Evolutionary conservation across 2,329 filamentous ascomycete genomes (phyloP).

Genomic region (Pseudocercospora fuligena): DNA sequence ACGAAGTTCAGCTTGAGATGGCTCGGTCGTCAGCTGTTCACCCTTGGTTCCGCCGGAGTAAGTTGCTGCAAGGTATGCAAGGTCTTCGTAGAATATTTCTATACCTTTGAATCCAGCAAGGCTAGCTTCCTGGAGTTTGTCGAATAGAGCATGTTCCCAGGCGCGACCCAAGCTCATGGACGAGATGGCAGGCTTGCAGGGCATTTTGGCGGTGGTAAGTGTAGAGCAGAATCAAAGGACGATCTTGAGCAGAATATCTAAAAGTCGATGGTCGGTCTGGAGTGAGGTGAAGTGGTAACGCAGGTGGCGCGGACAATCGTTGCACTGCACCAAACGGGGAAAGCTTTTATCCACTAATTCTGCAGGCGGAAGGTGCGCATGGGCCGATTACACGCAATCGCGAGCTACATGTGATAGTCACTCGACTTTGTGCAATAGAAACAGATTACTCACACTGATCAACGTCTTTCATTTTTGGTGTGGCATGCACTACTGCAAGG

Average conservation of each 20-base stretch:
- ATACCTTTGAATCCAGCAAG: constrained; percentile 68
- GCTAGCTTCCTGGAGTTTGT: constrained; percentile 71
- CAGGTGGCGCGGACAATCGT: neutral
- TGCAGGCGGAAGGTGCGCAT: neutral
- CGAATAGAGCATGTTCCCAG: constrained; percentile 69
- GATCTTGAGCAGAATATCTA: no score
- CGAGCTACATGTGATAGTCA: constrained; percentile 4
- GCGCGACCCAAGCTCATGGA: constrained; percentile 77
- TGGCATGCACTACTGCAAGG: neutral
- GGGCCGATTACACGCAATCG: neutral
- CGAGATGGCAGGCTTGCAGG: constrained; percentile 68
- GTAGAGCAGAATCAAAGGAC: no score
- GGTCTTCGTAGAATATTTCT: constrained; percentile 79
- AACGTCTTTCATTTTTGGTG: neutral
- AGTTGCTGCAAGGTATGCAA: constrained; percentile 61
- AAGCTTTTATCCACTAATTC: neutral
- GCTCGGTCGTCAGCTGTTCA: constrained; percentile 37
- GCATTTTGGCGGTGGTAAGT: constrained; percentile 39
- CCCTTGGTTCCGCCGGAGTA: constrained; percentile 42
- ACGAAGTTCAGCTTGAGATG: constrained; percentile 47
- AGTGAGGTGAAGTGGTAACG: neutral
- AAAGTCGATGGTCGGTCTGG: neutral
- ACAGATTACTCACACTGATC: neutral
- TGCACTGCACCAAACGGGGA: neutral
- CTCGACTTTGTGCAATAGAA: neutral